Base-by-base conservation (phyloP, 306 rosid species). In the Prunus davidiana region DNA sequence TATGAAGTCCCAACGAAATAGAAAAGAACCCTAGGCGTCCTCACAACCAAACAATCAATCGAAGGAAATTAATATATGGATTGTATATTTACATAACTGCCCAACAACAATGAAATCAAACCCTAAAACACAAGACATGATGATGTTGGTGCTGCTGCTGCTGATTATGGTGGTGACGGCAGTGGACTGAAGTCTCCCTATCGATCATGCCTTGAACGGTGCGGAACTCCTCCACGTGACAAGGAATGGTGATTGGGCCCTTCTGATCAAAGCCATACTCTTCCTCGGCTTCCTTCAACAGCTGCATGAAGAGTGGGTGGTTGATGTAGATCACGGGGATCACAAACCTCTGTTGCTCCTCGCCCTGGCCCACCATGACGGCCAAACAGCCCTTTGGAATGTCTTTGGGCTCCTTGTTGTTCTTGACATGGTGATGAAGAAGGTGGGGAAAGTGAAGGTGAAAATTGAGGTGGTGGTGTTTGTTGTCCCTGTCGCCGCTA, bases 181-280 rank as follows among this genome's bases (percentile, higher is more conserved):
- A 60, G 82, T 20, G 8, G 80, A 22, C 14, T 3, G 64, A 80
- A 1, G 71, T 85, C 12, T 91, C 98, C 73, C 80, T 72, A 15
- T 86, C 89, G 64, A 96, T 93, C 63, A 82, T 52, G 50, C 79
- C 89, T 72, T 96, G 97, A 6, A 96, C 91, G 41, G 90, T 73
- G 25, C 90, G 91, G 3, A 96, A 96, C 56, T 91, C 78, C 54
- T 92, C 91, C 15, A 91, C 91, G 8, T 86, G 97, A 88, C 99
- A 96, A 1, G 98, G 99, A 6, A 96, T 92, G 41, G 87, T 82
- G 69, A 96, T 96, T 5, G 98, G 98, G 0, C 99, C 99, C 30
- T 89, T 85, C 56, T 90, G 99, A 56, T 89, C 85, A 7, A 96
- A 96, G 0, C 99, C 99, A 38, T 74, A 91, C 77, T 96, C 99